Evolutionary conservation across 257 asterid species (phyloP).

Genomic region (Cinchona pubescens): DNA sequence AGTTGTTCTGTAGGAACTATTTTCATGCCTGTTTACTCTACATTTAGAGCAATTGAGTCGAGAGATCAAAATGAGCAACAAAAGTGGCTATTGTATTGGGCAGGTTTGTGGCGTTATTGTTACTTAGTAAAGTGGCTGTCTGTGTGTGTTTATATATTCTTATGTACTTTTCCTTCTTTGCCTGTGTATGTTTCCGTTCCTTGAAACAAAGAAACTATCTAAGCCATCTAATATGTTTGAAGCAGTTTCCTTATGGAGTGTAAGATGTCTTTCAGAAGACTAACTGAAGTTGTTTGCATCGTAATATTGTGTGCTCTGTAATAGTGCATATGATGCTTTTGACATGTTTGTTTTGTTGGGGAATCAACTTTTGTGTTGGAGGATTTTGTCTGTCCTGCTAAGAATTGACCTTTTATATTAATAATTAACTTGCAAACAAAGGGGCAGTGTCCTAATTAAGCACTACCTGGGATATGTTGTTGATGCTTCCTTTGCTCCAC

Average conservation of each 20-base stretch:
- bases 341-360: not conserved
- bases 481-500: not conserved
- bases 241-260: not conserved
- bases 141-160: no score
- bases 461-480: not conserved
- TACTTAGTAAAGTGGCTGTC: no score
- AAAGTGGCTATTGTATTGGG: conserved; percentile 95
- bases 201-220: not conserved
- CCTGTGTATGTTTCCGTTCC: not conserved
- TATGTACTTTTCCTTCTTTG: no score
- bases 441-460: not conserved
- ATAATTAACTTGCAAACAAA: not conserved
- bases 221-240: not conserved
- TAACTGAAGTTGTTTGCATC: not conserved
- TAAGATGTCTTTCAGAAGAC: not conserved
- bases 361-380: not conserved
- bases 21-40: conserved; percentile 89
- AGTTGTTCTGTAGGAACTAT: conserved; percentile 89
- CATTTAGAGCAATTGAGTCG: conserved; percentile 90
- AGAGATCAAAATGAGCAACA: conserved; percentile 63
- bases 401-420: not conserved
- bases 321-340: not conserved
- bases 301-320: not conserved
- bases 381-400: not conserved
- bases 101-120: conserved; percentile 53